phyloP scores from a whole-genome alignment of 2,329 filamentous ascomycete species.

The Colletotrichum orbiculare region DNA sequence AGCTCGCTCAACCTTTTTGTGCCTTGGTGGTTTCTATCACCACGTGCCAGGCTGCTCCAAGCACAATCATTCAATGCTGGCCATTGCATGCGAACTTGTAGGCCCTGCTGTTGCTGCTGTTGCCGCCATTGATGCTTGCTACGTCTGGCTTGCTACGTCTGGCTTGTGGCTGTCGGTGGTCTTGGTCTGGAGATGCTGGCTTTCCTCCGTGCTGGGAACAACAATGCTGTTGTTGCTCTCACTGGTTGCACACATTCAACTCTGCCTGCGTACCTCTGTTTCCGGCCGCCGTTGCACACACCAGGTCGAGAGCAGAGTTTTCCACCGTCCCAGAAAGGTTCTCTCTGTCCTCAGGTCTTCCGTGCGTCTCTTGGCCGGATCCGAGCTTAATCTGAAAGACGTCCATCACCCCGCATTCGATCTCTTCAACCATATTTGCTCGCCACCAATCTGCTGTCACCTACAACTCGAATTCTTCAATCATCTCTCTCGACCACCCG shows the following conservation, averaged over 20 bases:
- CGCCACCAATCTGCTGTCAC: conserved; percentile 38
- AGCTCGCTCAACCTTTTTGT: conserved; percentile 4
- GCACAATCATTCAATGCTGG: too few species aligned
- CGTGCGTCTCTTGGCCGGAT: conserved; percentile 27
- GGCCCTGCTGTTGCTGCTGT: background rate
- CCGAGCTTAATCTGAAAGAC: conserved; percentile 23
- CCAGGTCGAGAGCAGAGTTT: conserved; percentile 29
- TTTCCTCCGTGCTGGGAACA: background rate
- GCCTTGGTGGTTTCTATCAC: conserved; percentile 12
- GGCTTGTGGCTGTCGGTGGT: conserved; percentile 15
- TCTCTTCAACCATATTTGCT: conserved; percentile 31
- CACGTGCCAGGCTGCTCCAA: background rate
- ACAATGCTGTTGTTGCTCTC: too few species aligned
- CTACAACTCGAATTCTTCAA: conserved; percentile 36
- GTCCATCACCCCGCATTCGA: conserved; percentile 25
- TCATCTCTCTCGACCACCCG: conserved; percentile 39
- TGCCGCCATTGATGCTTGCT: background rate
- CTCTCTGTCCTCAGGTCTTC: conserved; percentile 2
- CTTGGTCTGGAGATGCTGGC: conserved; percentile 3
- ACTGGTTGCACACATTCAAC: too few species aligned
- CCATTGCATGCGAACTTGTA: too few species aligned
- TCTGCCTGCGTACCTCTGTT: background rate
- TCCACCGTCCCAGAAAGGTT: conserved; percentile 2
- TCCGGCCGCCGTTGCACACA: conserved; percentile 12
- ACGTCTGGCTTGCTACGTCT: conserved; percentile 17